A percentile compares a stretch with the other conserved stretches of the same genome.
Evolutionary conservation across 2,329 filamentous ascomycete genomes (phyloP).

Genomic region (Colletotrichum siamense): DNA sequence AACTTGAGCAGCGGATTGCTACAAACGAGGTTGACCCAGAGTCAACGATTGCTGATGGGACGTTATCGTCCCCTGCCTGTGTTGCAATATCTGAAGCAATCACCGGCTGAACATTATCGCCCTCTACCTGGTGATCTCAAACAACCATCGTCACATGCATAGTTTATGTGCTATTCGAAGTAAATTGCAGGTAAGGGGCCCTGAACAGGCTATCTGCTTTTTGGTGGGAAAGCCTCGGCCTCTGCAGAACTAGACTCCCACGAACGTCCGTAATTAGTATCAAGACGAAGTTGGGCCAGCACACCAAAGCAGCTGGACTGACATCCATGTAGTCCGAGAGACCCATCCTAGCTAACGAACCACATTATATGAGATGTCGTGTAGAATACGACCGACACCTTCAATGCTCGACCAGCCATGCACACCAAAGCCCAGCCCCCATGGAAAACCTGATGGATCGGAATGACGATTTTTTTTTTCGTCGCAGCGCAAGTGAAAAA

Average conservation of each 20-base stretch:
- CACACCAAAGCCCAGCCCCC: neutral
- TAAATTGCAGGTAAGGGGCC: neutral
- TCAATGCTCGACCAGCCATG: neutral
- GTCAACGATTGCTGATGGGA: neutral
- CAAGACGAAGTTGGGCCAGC: neutral
- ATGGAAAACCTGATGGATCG: neutral
- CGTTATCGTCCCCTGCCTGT: neutral
- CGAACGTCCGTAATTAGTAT: neutral
- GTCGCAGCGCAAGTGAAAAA: neutral
- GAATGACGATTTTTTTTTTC: neutral
- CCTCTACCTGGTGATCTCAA: conserved; percentile 23
- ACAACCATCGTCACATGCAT: conserved; percentile 34
- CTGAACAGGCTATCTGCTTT: neutral
- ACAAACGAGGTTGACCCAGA: neutral
- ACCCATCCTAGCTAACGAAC: neutral
- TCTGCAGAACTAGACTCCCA: neutral
- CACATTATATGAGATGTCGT: neutral
- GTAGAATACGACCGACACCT: neutral
- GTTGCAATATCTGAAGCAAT: neutral
- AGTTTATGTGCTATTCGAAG: conserved; percentile 40
- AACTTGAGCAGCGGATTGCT: neutral
- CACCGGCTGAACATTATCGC: conserved; percentile 20
- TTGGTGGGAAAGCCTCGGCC: neutral
- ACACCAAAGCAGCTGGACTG: neutral
- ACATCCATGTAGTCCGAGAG: neutral